Percentiles rank a stretch among this genome's conserved stretches.
These are phyloP conservation scores for Gorgonomyces haynaldii DNA, from an alignment of 192 early-diverging fungal genomes.

Conservation along the genomic window DNA sequence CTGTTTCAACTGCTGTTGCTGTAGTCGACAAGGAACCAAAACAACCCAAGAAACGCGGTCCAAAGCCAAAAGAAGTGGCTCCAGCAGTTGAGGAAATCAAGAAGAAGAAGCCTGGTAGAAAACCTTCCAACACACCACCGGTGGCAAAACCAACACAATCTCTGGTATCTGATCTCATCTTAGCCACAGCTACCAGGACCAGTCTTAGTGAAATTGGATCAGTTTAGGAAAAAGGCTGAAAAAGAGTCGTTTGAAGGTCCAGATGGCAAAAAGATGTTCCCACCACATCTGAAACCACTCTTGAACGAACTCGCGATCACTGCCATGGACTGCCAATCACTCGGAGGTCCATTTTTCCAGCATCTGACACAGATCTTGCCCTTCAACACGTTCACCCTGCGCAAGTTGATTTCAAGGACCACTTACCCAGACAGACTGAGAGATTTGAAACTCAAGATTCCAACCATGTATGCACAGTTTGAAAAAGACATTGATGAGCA, in stretches of 20 bases:
- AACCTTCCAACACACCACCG: background rate
- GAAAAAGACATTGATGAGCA: background rate
- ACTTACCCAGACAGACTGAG: conserved; percentile 11
- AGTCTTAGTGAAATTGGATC: background rate
- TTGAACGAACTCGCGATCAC: background rate
- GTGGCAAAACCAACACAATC: background rate
- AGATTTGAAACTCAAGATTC: conserved; percentile 1
- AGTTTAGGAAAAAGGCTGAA: background rate
- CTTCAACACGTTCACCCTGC: conserved; percentile 7
- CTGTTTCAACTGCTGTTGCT: background rate
- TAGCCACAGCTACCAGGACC: background rate
- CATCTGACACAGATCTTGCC: conserved; percentile 10
- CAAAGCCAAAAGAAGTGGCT: background rate
- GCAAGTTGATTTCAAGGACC: conserved; percentile 7
- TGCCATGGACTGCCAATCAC: conserved; percentile 4
- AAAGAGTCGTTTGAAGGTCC: background rate
- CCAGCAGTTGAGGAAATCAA: background rate
- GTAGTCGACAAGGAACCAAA: background rate
- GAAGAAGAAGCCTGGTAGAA: background rate
- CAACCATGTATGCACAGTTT: conserved; percentile 6
- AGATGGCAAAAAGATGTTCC: conserved; percentile 5
- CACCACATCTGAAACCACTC: conserved; percentile 4
- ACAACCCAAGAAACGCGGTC: background rate
- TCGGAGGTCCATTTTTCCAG: conserved; percentile 6
- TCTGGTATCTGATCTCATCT: background rate